Evolutionary conservation across 371 early-diverging fungal genomes (phyloP), one percentile per base, ranked within the genome.

Genomic region (Massospora cicadina): DNA sequence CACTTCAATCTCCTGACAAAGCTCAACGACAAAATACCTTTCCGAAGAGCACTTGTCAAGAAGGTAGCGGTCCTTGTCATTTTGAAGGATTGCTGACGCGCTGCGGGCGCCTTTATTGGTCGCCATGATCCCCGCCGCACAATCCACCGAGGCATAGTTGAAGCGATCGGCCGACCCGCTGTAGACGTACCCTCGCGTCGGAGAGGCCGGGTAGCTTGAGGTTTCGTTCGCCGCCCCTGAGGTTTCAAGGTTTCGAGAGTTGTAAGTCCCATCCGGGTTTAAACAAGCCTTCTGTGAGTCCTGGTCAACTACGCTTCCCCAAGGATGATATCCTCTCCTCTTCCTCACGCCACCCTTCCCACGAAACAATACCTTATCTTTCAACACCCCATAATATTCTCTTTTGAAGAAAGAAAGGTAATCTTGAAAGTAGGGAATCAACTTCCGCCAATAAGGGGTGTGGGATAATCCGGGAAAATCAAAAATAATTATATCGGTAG

Each of bases 71-170:
- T 96, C 97, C 66, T 93, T 93, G 72, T 81, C 86, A 57, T 90
- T 85, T 67, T 82, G 82, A 26, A 98, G 73, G 55, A 98, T 93
- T 0, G 90, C 77, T 1, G 82, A 83, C 17, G 89, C 77, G 13
- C 86, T 83, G 43, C 85, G 86, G 5, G 94, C 89, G 59, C 85
- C 91, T 31, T 81, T 82, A 74, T 93, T 96, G 5, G 88, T 77
- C 17, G 81, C 77, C 28, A 91, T 75, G 1, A 95, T 85, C 27
- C 86, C 82, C 1, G 97, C 95, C 0, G 92, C 97, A 76, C 98
- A 98, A 68, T 91, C 93, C 13, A 81, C 81, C 0, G 91, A 91
- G 0, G 94, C 97, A 70, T 89, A 91, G 71, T 96, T 94, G 74
- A 90, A 92, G 17, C 90, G 79, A 61, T 89, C 87, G 2, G 30